Evolutionary conservation across 768 basidiomycete genomes (phyloP).

Genomic region (Agaricus subrufescens): DNA sequence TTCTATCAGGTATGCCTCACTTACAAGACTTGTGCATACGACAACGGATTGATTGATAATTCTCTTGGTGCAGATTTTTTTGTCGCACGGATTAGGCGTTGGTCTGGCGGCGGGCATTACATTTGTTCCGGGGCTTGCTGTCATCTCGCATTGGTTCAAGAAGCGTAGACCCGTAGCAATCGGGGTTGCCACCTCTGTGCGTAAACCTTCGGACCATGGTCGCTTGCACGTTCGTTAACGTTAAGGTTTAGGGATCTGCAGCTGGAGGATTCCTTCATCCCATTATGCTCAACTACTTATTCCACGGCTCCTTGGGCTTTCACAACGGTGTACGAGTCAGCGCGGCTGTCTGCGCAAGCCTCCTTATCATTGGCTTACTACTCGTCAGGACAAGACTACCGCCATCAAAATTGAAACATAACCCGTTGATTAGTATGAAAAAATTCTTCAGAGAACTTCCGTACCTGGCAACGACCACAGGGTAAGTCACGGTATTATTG

Average conservation of each 20-base stretch:
- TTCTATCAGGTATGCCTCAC: constrained; percentile 31
- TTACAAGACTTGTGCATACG: background rate
- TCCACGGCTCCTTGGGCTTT: constrained; percentile 44
- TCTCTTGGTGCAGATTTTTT: constrained; percentile 32
- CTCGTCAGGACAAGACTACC: constrained; percentile 41
- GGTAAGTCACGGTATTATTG: constrained; percentile 18
- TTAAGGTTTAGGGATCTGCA: constrained; percentile 36
- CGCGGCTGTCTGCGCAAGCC: constrained; percentile 33
- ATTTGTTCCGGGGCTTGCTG: constrained; percentile 40
- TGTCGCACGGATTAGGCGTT: constrained; percentile 41
- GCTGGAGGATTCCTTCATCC: constrained; percentile 58
- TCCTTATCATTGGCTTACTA: constrained; percentile 31
- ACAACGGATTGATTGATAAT: constrained; percentile 2
- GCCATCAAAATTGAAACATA: constrained; percentile 20
- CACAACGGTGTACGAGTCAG: constrained; percentile 48
- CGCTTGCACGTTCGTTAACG: background rate
- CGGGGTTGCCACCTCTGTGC: constrained; percentile 29
- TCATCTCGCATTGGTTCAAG: constrained; percentile 34
- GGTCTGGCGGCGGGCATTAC: constrained; percentile 49
- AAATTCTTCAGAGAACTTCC: constrained; percentile 38
- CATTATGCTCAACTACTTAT: constrained; percentile 56
- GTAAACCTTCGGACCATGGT: background rate
- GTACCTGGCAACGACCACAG: constrained; percentile 38
- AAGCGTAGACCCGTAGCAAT: constrained; percentile 28
- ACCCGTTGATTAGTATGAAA: constrained; percentile 13